A percentile compares a stretch with the other conserved stretches of the same genome.
These are phyloP conservation scores for Trifolium repens DNA, from an alignment of 306 rosid species.

Conservation along the genomic window DNA sequence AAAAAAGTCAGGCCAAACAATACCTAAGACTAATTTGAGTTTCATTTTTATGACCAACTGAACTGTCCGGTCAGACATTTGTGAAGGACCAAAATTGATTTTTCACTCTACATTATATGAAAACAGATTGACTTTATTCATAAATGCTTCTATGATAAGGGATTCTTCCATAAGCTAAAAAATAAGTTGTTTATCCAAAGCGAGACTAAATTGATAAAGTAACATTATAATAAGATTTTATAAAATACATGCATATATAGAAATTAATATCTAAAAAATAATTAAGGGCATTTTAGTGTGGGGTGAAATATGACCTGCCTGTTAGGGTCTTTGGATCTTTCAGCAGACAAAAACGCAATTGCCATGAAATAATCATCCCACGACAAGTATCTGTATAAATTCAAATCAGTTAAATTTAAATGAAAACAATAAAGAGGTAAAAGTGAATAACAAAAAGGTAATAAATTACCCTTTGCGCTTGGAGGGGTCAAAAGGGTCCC, in stretches of 20 bases:
- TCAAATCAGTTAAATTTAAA: background rate
- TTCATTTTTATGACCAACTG: too few relatives aligned
- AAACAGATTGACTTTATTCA: too few relatives aligned
- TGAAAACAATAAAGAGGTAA: background rate
- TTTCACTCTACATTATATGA: too few relatives aligned
- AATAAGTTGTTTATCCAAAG: too few relatives aligned
- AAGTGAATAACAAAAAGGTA: background rate
- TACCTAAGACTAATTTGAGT: too few relatives aligned
- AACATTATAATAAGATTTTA: background rate
- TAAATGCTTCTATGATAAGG: too few relatives aligned
- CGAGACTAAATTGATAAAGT: background rate
- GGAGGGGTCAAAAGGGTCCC: constrained; percentile 76
- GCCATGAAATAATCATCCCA: constrained; percentile 99
- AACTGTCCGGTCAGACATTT: too few relatives aligned
- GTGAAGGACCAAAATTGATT: too few relatives aligned
- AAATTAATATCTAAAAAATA: background rate
- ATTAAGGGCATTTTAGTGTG: background rate
- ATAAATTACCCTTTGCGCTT: constrained; percentile 66
- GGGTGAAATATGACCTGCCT: constrained; percentile 75
- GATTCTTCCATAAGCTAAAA: too few relatives aligned
- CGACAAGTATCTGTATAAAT: constrained; percentile 62
- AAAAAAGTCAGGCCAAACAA: too few relatives aligned
- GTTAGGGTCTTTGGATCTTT: constrained; percentile 93
- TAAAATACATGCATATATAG: background rate
- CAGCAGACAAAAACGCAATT: constrained; percentile 93